phyloP scores from a whole-genome alignment of 805 yeast species.

The Metschnikowia lunata region DNA sequence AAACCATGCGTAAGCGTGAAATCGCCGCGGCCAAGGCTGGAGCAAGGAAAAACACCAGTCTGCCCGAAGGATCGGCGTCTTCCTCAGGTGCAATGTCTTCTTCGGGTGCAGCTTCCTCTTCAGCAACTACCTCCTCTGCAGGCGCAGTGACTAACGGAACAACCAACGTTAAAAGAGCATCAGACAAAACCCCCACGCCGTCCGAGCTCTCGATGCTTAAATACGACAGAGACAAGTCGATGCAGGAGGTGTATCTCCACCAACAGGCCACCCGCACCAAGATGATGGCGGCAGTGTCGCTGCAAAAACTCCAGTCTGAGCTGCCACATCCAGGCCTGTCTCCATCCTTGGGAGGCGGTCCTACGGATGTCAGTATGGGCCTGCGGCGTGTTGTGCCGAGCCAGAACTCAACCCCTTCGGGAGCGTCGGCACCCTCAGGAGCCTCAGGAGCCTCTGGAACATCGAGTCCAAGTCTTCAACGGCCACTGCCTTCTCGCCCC shows the following conservation, averaged over 20 bases:
- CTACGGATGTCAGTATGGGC: constrained; percentile 7
- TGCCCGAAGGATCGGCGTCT: constrained; percentile 9
- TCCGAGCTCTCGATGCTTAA: constrained; percentile 79
- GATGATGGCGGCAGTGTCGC: constrained; percentile 42
- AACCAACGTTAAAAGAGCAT: constrained; percentile 26
- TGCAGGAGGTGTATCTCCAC: constrained; percentile 65
- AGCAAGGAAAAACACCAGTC: constrained; percentile 17
- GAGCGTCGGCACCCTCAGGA: constrained; percentile 1
- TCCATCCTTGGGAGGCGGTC: constrained; percentile 8
- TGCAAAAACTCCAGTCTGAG: constrained; percentile 20
- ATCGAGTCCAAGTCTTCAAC: constrained; percentile 1
- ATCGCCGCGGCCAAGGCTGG: constrained; percentile 41
- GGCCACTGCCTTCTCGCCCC: background rate
- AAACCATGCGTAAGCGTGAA: constrained; percentile 86
- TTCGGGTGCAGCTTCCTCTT: constrained; percentile 1
- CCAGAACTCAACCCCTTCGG: background rate
- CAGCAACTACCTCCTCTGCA: background rate
- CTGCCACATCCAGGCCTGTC: constrained; percentile 4
- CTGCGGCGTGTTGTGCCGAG: background rate
- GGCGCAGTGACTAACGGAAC: background rate
- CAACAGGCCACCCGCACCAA: constrained; percentile 41
- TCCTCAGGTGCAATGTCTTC: background rate
- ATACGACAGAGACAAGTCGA: constrained; percentile 78
- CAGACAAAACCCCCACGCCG: constrained; percentile 61
- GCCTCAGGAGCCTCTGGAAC: background rate